Conservation (phyloP, 495 filamentous ascomycete species). For the Hyaloscypha bicolor region DNA sequence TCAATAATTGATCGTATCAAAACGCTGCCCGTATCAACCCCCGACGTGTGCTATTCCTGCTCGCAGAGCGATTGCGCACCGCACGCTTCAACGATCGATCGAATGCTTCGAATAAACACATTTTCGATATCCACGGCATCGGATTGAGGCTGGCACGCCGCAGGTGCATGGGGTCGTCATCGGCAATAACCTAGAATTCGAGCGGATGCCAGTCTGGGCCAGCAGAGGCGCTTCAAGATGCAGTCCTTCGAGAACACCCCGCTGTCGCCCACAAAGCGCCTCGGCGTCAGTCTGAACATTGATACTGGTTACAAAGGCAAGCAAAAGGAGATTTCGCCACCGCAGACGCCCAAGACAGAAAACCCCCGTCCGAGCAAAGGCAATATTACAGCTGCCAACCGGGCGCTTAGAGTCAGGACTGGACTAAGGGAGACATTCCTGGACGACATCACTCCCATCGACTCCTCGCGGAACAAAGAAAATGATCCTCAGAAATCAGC, state of each 20-base stretch:
- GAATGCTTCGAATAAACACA: constrained; percentile 21
- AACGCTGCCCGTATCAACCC: constrained; percentile 19
- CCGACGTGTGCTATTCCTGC: background rate
- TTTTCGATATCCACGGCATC: background rate
- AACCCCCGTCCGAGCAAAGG: constrained; percentile 13
- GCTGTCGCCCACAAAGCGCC: constrained; percentile 29
- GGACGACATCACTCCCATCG: constrained; percentile 48
- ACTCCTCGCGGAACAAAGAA: constrained; percentile 41
- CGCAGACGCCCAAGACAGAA: constrained; percentile 27
- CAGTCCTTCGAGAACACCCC: constrained; percentile 28
- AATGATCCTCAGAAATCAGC: constrained; percentile 35
- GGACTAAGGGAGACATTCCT: constrained; percentile 48
- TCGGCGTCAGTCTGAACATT: constrained; percentile 28
- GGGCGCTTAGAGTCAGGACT: constrained; percentile 29
- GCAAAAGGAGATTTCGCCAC: constrained; percentile 28
- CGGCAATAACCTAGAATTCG: constrained; percentile 16
- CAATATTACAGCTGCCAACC: constrained; percentile 26
- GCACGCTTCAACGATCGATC: background rate
- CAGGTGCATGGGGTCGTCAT: constrained; percentile 20
- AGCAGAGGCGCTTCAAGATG: constrained; percentile 25
- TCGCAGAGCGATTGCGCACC: constrained; percentile 10
- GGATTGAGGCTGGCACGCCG: constrained; percentile 15
- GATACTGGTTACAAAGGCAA: constrained; percentile 35
- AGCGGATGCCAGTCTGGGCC: constrained; percentile 22
- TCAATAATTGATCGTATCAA: constrained; percentile 22